Evolutionary conservation across 2,329 filamentous ascomycete genomes (phyloP), one percentile per base, ranked within the genome.

Genomic region (Pezicula radicicola): DNA sequence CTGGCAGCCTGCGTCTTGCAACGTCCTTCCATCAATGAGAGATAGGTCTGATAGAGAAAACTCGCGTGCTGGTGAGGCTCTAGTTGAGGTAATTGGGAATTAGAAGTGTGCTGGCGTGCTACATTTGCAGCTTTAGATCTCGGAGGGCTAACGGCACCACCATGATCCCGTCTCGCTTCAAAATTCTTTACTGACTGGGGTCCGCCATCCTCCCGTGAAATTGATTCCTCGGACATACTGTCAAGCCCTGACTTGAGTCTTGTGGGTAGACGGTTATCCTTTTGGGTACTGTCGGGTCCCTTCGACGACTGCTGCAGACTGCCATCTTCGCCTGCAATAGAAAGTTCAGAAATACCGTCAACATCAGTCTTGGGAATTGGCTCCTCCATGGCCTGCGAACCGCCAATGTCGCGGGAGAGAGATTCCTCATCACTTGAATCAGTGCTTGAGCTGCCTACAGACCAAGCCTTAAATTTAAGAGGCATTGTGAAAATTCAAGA

Each of bases 11-110:
- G 63, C 21, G 53, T 62, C 28, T 54, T 62, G 36, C 65, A 67
- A 47, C 61, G 48, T 25, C 55, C 61, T 49, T 66, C 65, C 1
- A 67, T 63, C 33, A 67, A 51, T 39, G 64, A 62, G n/a, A 67
- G 58, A 49, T 60, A 61, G 25, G 64, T 62, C n/a, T 66, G 58
- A 49, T 60, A 61, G 25, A 66, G 63, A 4, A 64, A 43, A 40
- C 33, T 55, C 13, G 58, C 52, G 46, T 62, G 61, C 37, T 64
- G 58, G 16, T 54, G 52, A 21, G 57, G 53, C 46, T 57, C 56
- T 15, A 52, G 40, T 35, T 51, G 50, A 40, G 59, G 54, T 15
- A 55, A 40, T 36, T 53, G 56, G 18, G 49, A 46, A 35, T 48
- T 54, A 18, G 50, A 48, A 30, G 54, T 33, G n/a, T 21, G 21